Conservation (phyloP, 768 basidiomycete species). For the Calvatia gigantea region DNA sequence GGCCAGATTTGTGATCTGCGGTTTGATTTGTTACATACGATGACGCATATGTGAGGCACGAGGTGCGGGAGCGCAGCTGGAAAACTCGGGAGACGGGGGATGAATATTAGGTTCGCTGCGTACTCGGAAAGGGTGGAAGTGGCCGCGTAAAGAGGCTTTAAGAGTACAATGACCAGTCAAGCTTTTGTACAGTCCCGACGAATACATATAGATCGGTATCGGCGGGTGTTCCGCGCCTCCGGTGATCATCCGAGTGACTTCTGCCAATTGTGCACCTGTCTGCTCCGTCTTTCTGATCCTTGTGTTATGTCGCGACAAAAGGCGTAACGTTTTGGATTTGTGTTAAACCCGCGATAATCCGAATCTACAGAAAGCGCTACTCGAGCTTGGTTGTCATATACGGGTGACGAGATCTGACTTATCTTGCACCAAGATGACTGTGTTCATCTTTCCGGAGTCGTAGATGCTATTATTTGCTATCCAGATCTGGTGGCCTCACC, state of each 20-base stretch:
- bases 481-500: not conserved
- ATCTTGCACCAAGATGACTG: not conserved
- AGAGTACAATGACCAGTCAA: not conserved
- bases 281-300: not conserved
- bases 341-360: no score
- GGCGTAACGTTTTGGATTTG: no score
- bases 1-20: not conserved
- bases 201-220: not conserved
- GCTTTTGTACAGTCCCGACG: not conserved
- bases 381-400: not conserved
- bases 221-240: constrained; percentile 4
- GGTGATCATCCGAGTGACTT: not conserved
- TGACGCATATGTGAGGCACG: not conserved
- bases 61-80: not conserved
- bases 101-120: not conserved
- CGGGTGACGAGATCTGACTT: constrained; percentile 13
- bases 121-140: not conserved
- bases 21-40: not conserved
- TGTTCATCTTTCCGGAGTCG: not conserved
- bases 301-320: no score
- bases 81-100: not conserved
- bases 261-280: not conserved
- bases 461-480: constrained; percentile 1
- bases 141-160: no score
- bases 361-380: no score